Base-by-base conservation (phyloP, 208 protist species). In the Angomonas deanei region DNA sequence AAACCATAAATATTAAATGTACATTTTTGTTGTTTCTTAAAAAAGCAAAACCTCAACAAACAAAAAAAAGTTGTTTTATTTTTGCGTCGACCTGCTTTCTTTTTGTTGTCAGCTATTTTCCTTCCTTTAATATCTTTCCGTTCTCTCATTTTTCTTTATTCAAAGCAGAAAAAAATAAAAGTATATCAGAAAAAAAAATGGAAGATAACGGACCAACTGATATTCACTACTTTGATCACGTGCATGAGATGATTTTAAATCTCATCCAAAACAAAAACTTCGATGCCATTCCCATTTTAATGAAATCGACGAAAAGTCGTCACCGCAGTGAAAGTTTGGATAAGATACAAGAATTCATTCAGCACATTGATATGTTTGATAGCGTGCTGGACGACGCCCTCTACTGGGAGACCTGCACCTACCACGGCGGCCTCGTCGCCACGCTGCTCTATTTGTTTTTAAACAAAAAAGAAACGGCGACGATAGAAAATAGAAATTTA, bases 321-420 rank as follows among this genome's bases (percentile, higher is more conserved):
- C n/a, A n/a, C n/a, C n/a, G n/a, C n/a, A n/a, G n/a, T n/a, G n/a
- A n/a, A n/a, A n/a, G n/a, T n/a, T n/a, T n/a, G n/a, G n/a, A n/a
- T n/a, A n/a, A n/a, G n/a, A n/a, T n/a, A n/a, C n/a, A n/a, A n/a
- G n/a, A n/a, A n/a, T n/a, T n/a, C n/a, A n/a, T n/a, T n/a, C n/a
- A n/a, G n/a, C n/a, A n/a, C n/a, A n/a, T 42, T 42, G 15, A 15
- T 42, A 15, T 8, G 15, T 8, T 83, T 23, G 67, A 64, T 4
- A 39, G 65, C 21, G 58, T 93, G 1, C 62, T 78, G 23, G 58
- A 65, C 21, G 66, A 70, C 55, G 55, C 76, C 5, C 61, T 80
- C n/a, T 93, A 88, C 50, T 91, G 87, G 82, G 69, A 59, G 3
- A 88, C 79, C 6, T 93, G 87, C 65, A 88, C 72, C 15, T 93